Conservation (phyloP, 2,329 filamentous ascomycete genomes). For the Magnaporthales sp. region DNA sequence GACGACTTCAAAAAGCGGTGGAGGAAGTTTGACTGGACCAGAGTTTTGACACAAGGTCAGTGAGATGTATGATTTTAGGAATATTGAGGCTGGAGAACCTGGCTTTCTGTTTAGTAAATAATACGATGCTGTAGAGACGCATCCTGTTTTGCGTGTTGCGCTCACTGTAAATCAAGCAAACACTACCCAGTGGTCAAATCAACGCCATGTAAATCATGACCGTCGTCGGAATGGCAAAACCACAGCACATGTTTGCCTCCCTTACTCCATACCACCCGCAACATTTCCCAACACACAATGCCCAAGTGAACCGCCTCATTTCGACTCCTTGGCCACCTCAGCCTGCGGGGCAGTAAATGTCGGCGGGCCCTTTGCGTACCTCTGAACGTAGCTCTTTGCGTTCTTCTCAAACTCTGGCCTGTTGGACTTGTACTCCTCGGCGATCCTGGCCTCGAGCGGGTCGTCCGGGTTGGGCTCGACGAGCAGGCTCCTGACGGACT, state of each 20-base stretch:
- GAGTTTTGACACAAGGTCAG: slow-evolving; percentile 38
- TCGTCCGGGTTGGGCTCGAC: slow-evolving; percentile 81
- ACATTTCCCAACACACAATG: background rate
- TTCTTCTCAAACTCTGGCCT: slow-evolving; percentile 63
- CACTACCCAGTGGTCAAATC: background rate
- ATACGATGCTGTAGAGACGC: background rate
- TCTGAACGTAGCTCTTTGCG: slow-evolving; percentile 63
- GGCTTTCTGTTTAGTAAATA: background rate
- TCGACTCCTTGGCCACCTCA: background rate
- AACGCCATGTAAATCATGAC: background rate
- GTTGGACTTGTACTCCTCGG: slow-evolving; percentile 71
- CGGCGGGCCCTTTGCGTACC: slow-evolving; percentile 51
- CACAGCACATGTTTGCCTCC: background rate
- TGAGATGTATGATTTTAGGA: background rate
- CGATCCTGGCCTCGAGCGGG: slow-evolving; percentile 78
- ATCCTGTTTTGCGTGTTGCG: background rate
- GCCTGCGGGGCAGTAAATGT: slow-evolving; percentile 17
- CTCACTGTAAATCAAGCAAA: background rate
- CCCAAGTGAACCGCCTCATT: background rate
- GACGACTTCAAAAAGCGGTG: slow-evolving; percentile 78
- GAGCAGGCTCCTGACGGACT: slow-evolving; percentile 66
- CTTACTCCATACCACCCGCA: background rate
- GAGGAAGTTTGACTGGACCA: slow-evolving; percentile 86
- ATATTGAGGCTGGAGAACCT: background rate
- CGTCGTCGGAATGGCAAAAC: too few species aligned